Conservation (phyloP, 2,329 filamentous ascomycete genomes). For the Colletotrichum tamarilloi region DNA sequence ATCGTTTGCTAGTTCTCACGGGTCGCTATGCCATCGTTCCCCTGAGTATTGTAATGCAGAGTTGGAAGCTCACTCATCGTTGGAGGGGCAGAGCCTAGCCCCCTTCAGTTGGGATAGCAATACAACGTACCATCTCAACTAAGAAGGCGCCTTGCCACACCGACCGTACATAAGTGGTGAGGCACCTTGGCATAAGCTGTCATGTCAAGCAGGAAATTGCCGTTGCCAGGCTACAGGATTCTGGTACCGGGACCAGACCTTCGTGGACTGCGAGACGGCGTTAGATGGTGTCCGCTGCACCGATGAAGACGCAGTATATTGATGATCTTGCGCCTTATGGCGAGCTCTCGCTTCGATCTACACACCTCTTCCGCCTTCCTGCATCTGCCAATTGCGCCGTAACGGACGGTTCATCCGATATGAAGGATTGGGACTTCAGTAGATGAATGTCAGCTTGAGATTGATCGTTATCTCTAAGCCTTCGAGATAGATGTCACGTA, state of each 20-base stretch:
- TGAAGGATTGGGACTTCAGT: not conserved
- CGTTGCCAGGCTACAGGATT: not conserved
- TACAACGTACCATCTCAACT: not conserved
- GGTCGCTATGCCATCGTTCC: not conserved
- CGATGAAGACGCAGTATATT: not conserved
- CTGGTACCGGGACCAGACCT: not conserved
- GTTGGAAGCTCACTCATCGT: not conserved
- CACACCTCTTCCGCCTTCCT: not conserved
- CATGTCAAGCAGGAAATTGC: not conserved
- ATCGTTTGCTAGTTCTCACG: not conserved
- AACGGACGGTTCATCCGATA: not conserved
- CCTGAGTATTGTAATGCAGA: not conserved
- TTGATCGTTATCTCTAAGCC: not conserved
- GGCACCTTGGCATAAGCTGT: not conserved
- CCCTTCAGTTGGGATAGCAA: not conserved
- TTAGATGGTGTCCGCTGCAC: not conserved
- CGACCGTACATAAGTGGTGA: not conserved
- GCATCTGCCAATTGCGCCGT: not conserved
- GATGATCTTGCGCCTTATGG: not conserved
- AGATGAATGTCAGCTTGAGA: not conserved
- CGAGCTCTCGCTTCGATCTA: not conserved
- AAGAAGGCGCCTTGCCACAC: not conserved
- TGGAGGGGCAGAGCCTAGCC: not conserved
- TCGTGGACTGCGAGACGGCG: too few relatives aligned
- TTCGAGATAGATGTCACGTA: not conserved